Conservation (phyloP, 1,139 yeast species). For the Saccharomyces hybrid region DNA sequence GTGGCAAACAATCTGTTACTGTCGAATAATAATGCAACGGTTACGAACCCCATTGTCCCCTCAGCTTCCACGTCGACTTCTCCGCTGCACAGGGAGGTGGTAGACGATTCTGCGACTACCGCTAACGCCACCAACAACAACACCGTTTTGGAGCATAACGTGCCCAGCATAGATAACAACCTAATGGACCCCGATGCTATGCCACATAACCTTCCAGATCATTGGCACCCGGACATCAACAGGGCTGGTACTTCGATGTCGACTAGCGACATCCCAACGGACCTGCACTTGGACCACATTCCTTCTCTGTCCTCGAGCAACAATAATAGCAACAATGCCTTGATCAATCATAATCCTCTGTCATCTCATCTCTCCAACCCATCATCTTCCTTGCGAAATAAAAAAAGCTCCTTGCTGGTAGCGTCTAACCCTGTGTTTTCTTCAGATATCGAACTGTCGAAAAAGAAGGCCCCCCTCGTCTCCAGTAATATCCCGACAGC, state of each 20-base stretch:
- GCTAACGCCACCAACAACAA: neutral
- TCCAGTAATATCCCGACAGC: neutral
- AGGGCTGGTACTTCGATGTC: neutral
- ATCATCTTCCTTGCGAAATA: constrained; percentile 17
- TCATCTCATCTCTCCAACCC: constrained; percentile 22
- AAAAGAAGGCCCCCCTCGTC: neutral
- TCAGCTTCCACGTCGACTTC: neutral
- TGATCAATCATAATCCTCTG: constrained; percentile 27
- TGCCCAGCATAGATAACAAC: constrained; percentile 1
- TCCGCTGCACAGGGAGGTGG: neutral
- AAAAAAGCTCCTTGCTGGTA: constrained; percentile 26
- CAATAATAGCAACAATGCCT: constrained; percentile 2
- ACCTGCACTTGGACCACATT: neutral
- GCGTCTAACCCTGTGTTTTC: constrained; percentile 11
- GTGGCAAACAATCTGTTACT: constrained; percentile 11
- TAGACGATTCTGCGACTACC: neutral
- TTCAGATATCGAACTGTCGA: constrained; percentile 4
- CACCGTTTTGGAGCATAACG: neutral
- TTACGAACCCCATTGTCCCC: neutral
- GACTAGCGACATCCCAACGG: neutral
- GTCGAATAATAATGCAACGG: neutral
- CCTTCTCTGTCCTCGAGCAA: neutral
- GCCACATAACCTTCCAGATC: neutral
- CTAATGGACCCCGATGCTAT: neutral
- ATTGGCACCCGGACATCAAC: neutral